phyloP scores from a whole-genome alignment of 352 stramenopile genomes.

The Phytophthora melonis region DNA sequence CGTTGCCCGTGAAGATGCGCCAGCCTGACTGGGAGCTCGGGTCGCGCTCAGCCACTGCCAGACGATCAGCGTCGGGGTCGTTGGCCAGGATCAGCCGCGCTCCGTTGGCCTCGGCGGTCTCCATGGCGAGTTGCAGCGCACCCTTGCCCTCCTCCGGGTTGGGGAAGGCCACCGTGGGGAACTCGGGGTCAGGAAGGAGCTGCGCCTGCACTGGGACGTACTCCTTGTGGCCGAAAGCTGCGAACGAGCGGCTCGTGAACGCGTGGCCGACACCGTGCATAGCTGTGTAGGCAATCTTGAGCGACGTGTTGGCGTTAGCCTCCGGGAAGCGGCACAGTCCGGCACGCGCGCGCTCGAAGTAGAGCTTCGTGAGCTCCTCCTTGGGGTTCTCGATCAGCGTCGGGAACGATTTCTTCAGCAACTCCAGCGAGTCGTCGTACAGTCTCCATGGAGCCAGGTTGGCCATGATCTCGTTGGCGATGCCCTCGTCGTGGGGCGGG shows the following conservation, averaged over 20 bases:
- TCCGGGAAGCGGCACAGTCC: conserved; percentile 73
- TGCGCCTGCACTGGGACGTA: conserved; percentile 92
- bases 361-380: conserved; percentile 70
- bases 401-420: conserved; percentile 43
- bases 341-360: conserved; percentile 68
- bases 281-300: conserved; percentile 95
- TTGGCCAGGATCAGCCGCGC: conserved; percentile 96
- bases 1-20: conserved; percentile 98
- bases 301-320: conserved; percentile 61
- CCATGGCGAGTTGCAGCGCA: conserved; percentile 95
- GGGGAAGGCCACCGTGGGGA: conserved; percentile 97
- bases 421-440: conserved; percentile 64
- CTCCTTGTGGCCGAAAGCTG: conserved; percentile 85
- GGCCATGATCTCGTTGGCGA: conserved; percentile 90
- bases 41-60: conserved; percentile 95
- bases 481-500: conserved; percentile 94
- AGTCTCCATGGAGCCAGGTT: conserved; percentile 91
- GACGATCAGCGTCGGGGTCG: conserved; percentile 98
- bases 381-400: conserved; percentile 73
- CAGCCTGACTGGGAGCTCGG: conserved; percentile 78
- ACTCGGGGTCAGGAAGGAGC: conserved; percentile 94
- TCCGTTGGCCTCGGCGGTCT: conserved; percentile 78
- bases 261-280: conserved; percentile 98
- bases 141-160: conserved; percentile 98
- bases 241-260: conserved; percentile 93